Percentiles rank a stretch among this genome's conserved stretches.
Evolutionary conservation across 2,329 filamentous ascomycete genomes (phyloP).

Genomic region (Ophiosphaerella herpotricha): DNA sequence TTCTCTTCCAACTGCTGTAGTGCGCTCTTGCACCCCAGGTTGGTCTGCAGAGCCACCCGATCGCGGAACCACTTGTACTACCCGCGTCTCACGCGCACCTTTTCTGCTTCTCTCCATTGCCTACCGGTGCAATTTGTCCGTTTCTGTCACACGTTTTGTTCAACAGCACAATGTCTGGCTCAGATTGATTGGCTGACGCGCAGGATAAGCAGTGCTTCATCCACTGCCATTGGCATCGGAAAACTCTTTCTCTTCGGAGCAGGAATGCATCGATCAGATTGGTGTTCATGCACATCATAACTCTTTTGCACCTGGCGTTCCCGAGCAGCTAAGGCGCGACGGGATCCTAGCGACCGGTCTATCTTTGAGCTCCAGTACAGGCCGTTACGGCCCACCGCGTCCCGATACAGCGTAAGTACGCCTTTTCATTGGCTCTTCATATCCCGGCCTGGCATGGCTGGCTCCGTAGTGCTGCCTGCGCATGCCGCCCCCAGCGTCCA

Average conservation of each 20-base stretch:
- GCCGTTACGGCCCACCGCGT: slow-evolving; percentile 58
- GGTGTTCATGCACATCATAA: slow-evolving; percentile 52
- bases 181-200: slow-evolving; percentile 48
- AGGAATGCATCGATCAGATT: slow-evolving; percentile 53
- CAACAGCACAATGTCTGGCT: slow-evolving; percentile 33
- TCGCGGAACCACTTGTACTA: slow-evolving; percentile 43
- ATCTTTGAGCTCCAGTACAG: slow-evolving; percentile 54
- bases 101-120: slow-evolving; percentile 24
- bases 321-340: slow-evolving; percentile 58
- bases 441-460: slow-evolving; percentile 39
- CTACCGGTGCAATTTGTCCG: slow-evolving; percentile 44
- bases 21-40: slow-evolving; percentile 39
- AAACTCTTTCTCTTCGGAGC: slow-evolving; percentile 50
- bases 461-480: slow-evolving; percentile 46
- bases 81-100: slow-evolving; percentile 36
- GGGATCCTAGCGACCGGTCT: slow-evolving; percentile 52
- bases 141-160: slow-evolving; percentile 44
- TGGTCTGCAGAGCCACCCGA: slow-evolving; percentile 33
- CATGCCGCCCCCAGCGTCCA: slow-evolving; percentile 39
- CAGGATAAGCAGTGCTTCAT: slow-evolving; percentile 50
- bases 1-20: slow-evolving; percentile 38
- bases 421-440: slow-evolving; percentile 45
- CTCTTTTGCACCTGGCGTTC: slow-evolving; percentile 48
- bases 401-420: slow-evolving; percentile 61
- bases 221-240: slow-evolving; percentile 49